Conservation (phyloP, 345 rosid genomes). For the Syzygium aqueum region DNA sequence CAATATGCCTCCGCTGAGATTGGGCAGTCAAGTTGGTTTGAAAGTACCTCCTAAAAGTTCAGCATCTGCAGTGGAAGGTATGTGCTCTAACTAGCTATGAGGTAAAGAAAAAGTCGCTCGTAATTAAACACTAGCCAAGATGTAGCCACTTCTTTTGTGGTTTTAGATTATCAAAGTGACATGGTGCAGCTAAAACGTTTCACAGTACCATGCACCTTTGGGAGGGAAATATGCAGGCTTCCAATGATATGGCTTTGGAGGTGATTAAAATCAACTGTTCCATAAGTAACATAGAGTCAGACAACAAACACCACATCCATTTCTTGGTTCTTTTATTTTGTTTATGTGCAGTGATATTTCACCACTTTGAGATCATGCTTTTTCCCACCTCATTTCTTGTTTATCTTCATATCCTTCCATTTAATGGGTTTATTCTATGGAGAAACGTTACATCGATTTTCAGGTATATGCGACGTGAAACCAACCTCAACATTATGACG, state of each 20-base stretch:
- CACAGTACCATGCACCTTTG: background rate
- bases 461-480: background rate
- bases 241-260: background rate
- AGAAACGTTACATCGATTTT: background rate
- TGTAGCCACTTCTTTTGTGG: background rate
- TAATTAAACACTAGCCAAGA: background rate
- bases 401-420: background rate
- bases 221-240: background rate
- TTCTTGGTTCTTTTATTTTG: background rate
- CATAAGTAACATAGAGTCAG: no score
- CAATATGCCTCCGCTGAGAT: background rate
- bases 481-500: background rate
- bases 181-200: background rate
- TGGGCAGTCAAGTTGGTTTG: background rate
- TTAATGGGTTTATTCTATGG: background rate
- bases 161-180: background rate
- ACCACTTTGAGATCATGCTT: background rate
- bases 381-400: background rate
- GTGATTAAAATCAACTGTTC: no score
- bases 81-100: no score
- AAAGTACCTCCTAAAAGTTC: background rate
- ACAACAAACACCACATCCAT: background rate
- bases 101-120: background rate
- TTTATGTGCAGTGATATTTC: background rate
- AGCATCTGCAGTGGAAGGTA: background rate